A percentile compares a stretch with the other conserved stretches of the same genome.
These are phyloP conservation scores for Arabidopsis arenosa DNA, from an alignment of 345 rosid species.

Conservation along the genomic window DNA sequence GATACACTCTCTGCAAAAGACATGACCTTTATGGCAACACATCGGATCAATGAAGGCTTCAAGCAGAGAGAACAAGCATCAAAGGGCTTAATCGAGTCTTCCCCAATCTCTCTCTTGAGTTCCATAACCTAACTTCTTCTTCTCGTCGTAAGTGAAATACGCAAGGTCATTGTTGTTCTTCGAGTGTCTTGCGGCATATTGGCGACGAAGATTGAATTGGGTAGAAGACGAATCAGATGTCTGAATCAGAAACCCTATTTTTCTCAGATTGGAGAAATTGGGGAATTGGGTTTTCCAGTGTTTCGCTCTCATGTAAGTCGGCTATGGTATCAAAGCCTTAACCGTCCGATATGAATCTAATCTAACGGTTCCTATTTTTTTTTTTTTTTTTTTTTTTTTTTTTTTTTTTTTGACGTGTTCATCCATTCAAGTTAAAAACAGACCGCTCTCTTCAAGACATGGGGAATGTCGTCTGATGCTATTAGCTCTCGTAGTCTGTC, in stretches of 20 bases:
- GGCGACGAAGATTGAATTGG: constrained; percentile 8
- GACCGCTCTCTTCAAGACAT: no score
- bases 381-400: no score
- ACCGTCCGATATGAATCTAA: constrained; percentile 38
- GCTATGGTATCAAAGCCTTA: not conserved
- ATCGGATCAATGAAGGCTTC: constrained; percentile 86
- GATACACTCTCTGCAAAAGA: constrained; percentile 89
- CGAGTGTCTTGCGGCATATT: constrained; percentile 98
- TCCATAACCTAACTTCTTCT: constrained; percentile 89
- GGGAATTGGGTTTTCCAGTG: constrained; percentile 16
- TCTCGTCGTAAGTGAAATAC: constrained; percentile 97
- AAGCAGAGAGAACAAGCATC: constrained; percentile 95
- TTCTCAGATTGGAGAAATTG: constrained; percentile 19
- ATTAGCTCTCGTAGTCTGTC: no score
- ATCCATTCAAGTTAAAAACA: no score
- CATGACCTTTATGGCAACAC: constrained; percentile 94
- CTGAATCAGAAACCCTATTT: constrained; percentile 43
- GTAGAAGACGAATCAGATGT: not conserved
- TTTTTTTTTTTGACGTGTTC: no score
- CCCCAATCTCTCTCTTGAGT: constrained; percentile 96
- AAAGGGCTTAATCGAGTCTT: constrained; percentile 95
- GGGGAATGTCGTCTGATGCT: no score
- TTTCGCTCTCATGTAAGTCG: constrained; percentile 5
- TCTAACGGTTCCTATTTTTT: constrained; percentile 39
- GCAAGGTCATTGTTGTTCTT: constrained; percentile 98